Conservation (phyloP, 768 basidiomycete genomes). For the Vararia minispora region DNA sequence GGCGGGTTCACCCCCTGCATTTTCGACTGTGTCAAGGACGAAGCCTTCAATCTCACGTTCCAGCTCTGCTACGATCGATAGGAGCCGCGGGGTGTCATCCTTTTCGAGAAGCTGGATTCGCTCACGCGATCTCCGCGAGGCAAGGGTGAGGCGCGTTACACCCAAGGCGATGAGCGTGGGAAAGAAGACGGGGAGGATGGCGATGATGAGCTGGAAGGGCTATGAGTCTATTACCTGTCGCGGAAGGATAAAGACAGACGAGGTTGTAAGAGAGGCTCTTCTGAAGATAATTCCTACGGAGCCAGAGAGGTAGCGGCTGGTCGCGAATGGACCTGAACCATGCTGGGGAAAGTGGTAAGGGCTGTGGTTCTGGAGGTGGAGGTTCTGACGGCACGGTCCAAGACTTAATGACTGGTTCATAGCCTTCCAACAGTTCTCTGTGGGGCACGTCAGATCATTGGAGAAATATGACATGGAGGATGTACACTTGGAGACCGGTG, state of each 20-base stretch:
- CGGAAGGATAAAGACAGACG: slow-evolving; percentile 28
- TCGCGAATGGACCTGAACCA: slow-evolving; percentile 10
- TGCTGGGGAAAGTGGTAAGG: neutral
- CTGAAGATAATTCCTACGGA: slow-evolving; percentile 6
- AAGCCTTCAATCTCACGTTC: slow-evolving; percentile 52
- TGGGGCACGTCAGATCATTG: neutral
- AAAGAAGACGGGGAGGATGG: slow-evolving; percentile 51
- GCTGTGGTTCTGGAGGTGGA: slow-evolving; percentile 7
- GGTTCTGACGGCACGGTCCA: slow-evolving; percentile 6
- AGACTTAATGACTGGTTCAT: slow-evolving; percentile 11
- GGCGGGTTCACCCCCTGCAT: slow-evolving; percentile 14
- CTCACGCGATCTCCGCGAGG: slow-evolving; percentile 45
- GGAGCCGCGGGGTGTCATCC: slow-evolving; percentile 39
- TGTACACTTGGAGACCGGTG: slow-evolving; percentile 53
- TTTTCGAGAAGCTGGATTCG: slow-evolving; percentile 58
- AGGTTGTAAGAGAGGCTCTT: slow-evolving; percentile 57
- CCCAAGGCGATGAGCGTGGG: slow-evolving; percentile 44
- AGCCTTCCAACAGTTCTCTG: slow-evolving; percentile 10
- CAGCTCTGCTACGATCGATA: slow-evolving; percentile 42
- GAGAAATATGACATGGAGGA: neutral
- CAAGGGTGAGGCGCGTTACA: slow-evolving; percentile 45
- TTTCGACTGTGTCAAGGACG: slow-evolving; percentile 52
- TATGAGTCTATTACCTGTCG: neutral
- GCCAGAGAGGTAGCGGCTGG: slow-evolving; percentile 6
- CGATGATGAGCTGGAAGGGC: slow-evolving; percentile 34